Conservation (phyloP, 1,284 basidiomycete species). For the Microbotryomycetes sp. region DNA sequence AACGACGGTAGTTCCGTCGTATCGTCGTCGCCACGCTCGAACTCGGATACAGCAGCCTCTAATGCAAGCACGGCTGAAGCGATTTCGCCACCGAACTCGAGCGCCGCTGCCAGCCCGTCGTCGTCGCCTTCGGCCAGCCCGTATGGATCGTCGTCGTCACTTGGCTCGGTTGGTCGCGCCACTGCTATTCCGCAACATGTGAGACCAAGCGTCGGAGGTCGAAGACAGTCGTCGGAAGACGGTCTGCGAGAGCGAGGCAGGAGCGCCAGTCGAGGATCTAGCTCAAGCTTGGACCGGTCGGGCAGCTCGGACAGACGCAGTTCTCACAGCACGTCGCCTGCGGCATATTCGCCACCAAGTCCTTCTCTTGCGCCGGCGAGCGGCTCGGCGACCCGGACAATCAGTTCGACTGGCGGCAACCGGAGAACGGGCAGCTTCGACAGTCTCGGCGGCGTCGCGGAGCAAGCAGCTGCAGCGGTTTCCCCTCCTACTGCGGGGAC, state of each 20-base stretch:
- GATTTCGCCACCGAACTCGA: neutral
- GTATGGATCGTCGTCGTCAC: neutral
- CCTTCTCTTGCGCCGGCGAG: neutral
- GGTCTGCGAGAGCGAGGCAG: constrained; percentile 14
- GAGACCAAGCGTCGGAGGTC: constrained; percentile 1
- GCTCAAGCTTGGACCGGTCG: constrained; percentile 24
- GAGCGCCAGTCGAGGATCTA: constrained; percentile 21
- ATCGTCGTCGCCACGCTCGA: neutral
- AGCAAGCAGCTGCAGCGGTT: neutral
- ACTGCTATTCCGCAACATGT: constrained; percentile 27
- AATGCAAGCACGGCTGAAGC: neutral
- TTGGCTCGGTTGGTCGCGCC: constrained; percentile 12
- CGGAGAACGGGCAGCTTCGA: neutral
- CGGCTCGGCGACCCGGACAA: neutral
- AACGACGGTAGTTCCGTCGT: neutral
- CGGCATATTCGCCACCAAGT: constrained; percentile 18
- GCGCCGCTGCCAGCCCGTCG: neutral
- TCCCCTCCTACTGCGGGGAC: neutral
- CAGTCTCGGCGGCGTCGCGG: neutral
- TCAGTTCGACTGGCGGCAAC: neutral
- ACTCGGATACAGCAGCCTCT: too few species aligned
- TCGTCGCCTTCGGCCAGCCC: neutral
- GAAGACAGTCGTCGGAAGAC: neutral
- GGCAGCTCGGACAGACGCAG: constrained; percentile 21
- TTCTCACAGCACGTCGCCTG: constrained; percentile 22